Conservation (phyloP, 768 basidiomycete species). For the Cystofilobasidium bisporidii region DNA sequence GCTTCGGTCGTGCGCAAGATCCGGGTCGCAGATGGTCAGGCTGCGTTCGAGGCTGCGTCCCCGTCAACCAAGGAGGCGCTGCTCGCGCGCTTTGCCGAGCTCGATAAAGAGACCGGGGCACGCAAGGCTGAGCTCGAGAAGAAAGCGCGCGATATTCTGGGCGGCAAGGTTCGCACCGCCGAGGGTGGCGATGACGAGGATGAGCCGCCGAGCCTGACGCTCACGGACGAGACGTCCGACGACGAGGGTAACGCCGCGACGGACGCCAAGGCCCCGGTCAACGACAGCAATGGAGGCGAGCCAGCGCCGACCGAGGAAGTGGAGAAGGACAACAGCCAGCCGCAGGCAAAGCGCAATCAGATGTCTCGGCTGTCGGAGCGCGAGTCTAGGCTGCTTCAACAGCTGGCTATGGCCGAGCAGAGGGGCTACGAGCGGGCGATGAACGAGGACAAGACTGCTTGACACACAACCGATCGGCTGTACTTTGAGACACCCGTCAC, state of each 20-base stretch:
- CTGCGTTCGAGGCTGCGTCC: not conserved
- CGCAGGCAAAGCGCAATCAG: too few species aligned
- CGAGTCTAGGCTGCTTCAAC: not conserved
- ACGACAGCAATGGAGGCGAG: too few species aligned
- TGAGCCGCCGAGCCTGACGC: not conserved
- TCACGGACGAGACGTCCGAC: conserved; percentile 28
- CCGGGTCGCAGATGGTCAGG: conserved; percentile 43
- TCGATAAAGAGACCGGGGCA: conserved; percentile 7
- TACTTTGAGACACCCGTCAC: too few species aligned
- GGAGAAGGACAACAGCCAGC: too few species aligned
- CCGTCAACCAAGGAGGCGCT: not conserved
- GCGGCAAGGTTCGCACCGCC: not conserved
- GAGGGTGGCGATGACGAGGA: not conserved
- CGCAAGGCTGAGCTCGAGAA: conserved; percentile 19
- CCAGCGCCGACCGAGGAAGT: too few species aligned
- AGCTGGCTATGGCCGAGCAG: not conserved
- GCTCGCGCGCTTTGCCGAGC: conserved; percentile 11
- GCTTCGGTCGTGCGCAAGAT: conserved; percentile 41
- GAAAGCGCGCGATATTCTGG: not conserved
- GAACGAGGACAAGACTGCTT: too few species aligned
- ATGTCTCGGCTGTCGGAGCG: not conserved
- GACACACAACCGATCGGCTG: too few species aligned
- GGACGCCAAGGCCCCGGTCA: too few species aligned
- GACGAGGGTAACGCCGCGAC: conserved; percentile 25
- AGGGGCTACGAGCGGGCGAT: too few species aligned